Evolutionary conservation across 495 filamentous ascomycete genomes (phyloP), one percentile per base, ranked within the genome.

Genomic region (Lasiosphaeris hirsuta): DNA sequence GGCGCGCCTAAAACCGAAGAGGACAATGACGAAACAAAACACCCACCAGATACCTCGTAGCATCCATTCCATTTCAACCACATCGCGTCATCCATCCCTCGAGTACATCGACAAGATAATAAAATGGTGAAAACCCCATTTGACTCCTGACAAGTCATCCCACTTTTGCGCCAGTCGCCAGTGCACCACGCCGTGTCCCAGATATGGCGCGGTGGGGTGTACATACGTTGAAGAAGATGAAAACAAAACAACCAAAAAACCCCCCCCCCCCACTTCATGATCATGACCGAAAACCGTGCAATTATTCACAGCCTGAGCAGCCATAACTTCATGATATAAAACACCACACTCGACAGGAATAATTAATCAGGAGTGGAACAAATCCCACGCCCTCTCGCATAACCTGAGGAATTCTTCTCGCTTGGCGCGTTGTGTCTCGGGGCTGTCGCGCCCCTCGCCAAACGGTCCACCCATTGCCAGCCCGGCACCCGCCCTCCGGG

Each of bases 351-450:
- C 11, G 18, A 8, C 18, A 10, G 9, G 13, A 14, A 35, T 14
- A 10, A 18, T 13, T 5, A 51, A 43, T 86, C 77, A 98, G 48
- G 92, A 96, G 77, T 97, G 94, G 69, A 98, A 95, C 51, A 98
- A 68, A 75, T 98, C 94, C 94, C 94, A 98, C 19, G 93, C 93
- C 64, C 90, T 78, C 49, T 87, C 84, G 66, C 94, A 98, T 41
- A 97, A 73, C 45, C 80, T 75, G 60, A 98, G 72, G 68, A 98
- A 98, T 66, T 98, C 93, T 44, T 96, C 92, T 70, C 92, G 90
- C 85, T 98, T 98, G 70, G 83, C 85, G 55, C 83, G 77, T 66
- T 91, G 83, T n/a, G 84, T 88, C 56, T 91, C 90, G 4, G 92
- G 90, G 46, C 89, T 90, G 60, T 94, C 89, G 45, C 90, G 75